Evolutionary conservation across 2,329 filamentous ascomycete genomes (phyloP), one percentile per base, ranked within the genome.

Genomic region (Fusarium luffae): DNA sequence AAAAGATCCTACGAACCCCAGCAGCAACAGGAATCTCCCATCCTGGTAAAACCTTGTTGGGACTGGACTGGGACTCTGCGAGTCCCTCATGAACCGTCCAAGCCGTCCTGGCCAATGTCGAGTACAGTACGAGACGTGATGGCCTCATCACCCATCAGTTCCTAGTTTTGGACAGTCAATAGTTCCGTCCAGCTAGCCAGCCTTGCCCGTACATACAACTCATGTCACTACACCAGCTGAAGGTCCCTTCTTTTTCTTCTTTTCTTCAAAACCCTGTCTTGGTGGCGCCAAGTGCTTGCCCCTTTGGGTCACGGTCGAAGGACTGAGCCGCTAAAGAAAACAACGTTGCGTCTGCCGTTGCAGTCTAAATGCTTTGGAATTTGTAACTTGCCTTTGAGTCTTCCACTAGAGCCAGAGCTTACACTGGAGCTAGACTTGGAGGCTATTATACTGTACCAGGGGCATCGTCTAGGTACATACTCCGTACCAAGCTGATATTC

Each of bases 281-380:
- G 30, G 55, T 68, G 37, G 58, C 58, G 63, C 50, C 27, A 60
- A 55, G 57, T 32, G 40, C 55, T 49, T 70, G 41, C 54, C 44
- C 61, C 32, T 59, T 68, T 34, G 30, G 49, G 43, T 44, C 59
- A 57, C 52, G 48, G 43, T 62, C 18, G 41, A 47, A 48, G 47
- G 42, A 21, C 25, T 68, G 48, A 61, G 67, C 63, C 67, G 68
- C 67, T 64, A 70, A 63, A 63, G 49, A 55, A 63, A 56, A 67
- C 63, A 68, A 68, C 63, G 63, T 70, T 68, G 59, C 67, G 56
- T 63, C 67, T 63, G 51, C 66, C 57, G 57, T 59, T 70, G 27
- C 54, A 66, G 48, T 66, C 40, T 61, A 42, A 49, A 43, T 34
- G 30, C 32, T 37, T 32, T 42, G 18, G 18, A 52, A 32, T 37